Percentiles rank a stretch among this genome's conserved stretches.
phyloP scores from a whole-genome alignment of 2,329 filamentous ascomycete genomes.

The Pseudopithomyces maydicus region DNA sequence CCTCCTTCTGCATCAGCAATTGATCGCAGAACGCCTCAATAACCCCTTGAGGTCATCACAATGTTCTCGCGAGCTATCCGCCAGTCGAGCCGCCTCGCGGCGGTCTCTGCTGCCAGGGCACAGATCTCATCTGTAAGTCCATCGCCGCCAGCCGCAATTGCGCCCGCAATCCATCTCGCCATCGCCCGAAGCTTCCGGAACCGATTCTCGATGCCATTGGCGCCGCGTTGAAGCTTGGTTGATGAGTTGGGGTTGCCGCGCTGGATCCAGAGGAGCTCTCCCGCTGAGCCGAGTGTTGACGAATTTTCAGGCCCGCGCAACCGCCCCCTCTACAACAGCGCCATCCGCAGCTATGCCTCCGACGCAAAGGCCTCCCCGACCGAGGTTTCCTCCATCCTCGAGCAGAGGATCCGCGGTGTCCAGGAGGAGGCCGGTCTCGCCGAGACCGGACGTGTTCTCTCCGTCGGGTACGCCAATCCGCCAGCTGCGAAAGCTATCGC shows the following conservation, averaged over 20 bases:
- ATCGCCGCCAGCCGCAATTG: constrained; percentile 48
- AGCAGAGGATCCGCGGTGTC: constrained; percentile 98
- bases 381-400: constrained; percentile 98
- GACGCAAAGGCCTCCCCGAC: constrained; percentile 95
- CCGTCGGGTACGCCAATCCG: constrained; percentile 82
- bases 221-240: constrained; percentile 43
- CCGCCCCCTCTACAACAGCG: constrained; percentile 76
- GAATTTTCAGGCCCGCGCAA: constrained; percentile 79
- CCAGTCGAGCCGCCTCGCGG: constrained; percentile 93
- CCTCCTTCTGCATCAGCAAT: constrained; percentile 49
- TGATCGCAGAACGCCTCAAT: constrained; percentile 48
- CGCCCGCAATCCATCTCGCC: constrained; percentile 46
- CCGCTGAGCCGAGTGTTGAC: constrained; percentile 51
- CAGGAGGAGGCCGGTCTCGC: constrained; percentile 95
- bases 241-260: constrained; percentile 46
- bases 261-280: constrained; percentile 41
- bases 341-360: constrained; percentile 83
- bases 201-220: constrained; percentile 38
- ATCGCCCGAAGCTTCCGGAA: constrained; percentile 42
- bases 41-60: constrained; percentile 54
- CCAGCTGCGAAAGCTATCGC: constrained; percentile 28
- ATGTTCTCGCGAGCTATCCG: constrained; percentile 99
- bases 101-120: constrained; percentile 90
- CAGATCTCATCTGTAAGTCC: constrained; percentile 93
- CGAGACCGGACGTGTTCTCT: constrained; percentile 98